Percentiles rank a stretch among this genome's conserved stretches.
These are phyloP conservation scores for Rhynchosporium graminicola DNA, from an alignment of 2,329 filamentous ascomycete species.

Conservation along the genomic window DNA sequence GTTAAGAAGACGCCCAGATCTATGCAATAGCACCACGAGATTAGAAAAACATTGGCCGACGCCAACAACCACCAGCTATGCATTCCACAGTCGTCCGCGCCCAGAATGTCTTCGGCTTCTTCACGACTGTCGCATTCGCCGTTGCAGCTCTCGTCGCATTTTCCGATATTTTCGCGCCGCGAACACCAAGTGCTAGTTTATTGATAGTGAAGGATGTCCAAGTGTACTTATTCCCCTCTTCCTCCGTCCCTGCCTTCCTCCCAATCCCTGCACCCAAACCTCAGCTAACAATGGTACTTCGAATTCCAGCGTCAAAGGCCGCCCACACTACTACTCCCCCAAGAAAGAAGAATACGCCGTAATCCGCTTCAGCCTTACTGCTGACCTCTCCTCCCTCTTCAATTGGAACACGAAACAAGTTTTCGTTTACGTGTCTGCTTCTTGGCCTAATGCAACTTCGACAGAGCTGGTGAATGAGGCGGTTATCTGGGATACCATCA, in stretches of 20 bases:
- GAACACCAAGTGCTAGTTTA: constrained; percentile 62
- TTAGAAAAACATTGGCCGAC: not conserved
- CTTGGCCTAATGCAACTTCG: constrained; percentile 52
- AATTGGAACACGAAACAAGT: constrained; percentile 99
- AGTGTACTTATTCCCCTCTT: constrained; percentile 60
- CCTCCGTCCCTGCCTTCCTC: not conserved
- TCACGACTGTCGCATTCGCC: constrained; percentile 88
- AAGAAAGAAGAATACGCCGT: constrained; percentile 96
- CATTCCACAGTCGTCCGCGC: constrained; percentile 81
- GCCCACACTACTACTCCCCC: constrained; percentile 91
- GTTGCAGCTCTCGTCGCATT: constrained; percentile 78
- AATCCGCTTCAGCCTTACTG: constrained; percentile 89
- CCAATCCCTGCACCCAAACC: not conserved
- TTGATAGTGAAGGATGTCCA: constrained; percentile 75
- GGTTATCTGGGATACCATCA: constrained; percentile 95
- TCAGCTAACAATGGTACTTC: constrained; percentile 23
- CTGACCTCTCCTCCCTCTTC: constrained; percentile 89
- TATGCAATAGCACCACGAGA: constrained; percentile 13
- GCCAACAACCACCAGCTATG: constrained; percentile 54
- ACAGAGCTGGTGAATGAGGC: constrained; percentile 59
- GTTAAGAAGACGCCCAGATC: not conserved
- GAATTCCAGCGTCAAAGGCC: constrained; percentile 70
- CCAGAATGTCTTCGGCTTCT: constrained; percentile 96
- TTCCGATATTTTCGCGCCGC: constrained; percentile 71
- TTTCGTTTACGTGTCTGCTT: constrained; percentile 92